Evolutionary conservation across 805 yeast species (phyloP).

Genomic region (Candida silvicultrix): DNA sequence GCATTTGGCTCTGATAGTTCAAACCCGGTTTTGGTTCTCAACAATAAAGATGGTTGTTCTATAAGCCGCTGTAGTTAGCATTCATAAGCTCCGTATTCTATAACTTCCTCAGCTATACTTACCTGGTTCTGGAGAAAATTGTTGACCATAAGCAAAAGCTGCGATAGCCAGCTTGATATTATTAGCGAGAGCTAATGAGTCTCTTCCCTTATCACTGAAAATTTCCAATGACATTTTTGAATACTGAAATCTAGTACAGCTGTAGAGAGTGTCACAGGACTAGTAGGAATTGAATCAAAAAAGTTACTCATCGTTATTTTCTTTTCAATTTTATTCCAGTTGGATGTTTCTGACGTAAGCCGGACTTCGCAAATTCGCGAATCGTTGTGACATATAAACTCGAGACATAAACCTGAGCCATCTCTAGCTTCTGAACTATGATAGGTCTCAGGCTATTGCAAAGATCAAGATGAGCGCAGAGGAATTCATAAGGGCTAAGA

Average conservation of each 20-base stretch:
- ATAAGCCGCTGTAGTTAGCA: background rate
- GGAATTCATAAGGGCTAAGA: slow-evolving; percentile 1
- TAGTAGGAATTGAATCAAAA: too few relatives aligned
- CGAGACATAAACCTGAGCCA: too few relatives aligned
- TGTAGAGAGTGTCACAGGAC: background rate
- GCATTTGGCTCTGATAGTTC: slow-evolving; percentile 62
- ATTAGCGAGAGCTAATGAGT: slow-evolving; percentile 14
- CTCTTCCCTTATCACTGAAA: slow-evolving; percentile 18
- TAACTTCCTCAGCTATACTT: slow-evolving; percentile 1
- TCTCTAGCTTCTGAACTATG: too few relatives aligned
- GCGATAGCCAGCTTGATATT: slow-evolving; percentile 25
- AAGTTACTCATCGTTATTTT: background rate
- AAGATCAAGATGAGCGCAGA: slow-evolving; percentile 1
- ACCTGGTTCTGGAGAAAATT: slow-evolving; percentile 21
- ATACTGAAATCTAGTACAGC: background rate
- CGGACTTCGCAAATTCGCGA: background rate
- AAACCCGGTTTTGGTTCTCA: slow-evolving; percentile 18
- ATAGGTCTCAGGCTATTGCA: background rate
- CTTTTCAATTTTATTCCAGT: too few relatives aligned
- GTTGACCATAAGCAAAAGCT: slow-evolving; percentile 11
- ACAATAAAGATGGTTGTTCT: slow-evolving; percentile 18
- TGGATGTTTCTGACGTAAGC: background rate
- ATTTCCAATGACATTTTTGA: slow-evolving; percentile 14
- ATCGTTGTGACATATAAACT: background rate
- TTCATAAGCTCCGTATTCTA: background rate